phyloP scores from a whole-genome alignment of 768 basidiomycete species.

The Tulasnella sp. region DNA sequence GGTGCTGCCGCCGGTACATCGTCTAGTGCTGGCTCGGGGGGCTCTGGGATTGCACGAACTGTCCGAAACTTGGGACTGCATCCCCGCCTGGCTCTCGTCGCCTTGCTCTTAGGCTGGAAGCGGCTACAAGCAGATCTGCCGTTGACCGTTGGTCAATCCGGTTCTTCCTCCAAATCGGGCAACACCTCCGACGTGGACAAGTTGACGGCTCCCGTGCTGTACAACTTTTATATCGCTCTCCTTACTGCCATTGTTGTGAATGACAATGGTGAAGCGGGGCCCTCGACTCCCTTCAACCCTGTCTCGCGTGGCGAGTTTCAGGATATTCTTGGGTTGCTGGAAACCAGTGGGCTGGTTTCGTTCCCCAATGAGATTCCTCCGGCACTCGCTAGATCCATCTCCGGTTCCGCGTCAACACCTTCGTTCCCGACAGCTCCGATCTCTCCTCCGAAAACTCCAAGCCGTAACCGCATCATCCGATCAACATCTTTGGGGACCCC shows the following conservation, averaged over 20 bases:
- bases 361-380: slow-evolving; percentile 4
- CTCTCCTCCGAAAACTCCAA: slow-evolving; percentile 11
- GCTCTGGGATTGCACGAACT: slow-evolving; percentile 12
- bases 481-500: slow-evolving; percentile 12
- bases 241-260: slow-evolving; percentile 3
- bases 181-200: neutral
- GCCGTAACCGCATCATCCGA: neutral
- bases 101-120: slow-evolving; percentile 19
- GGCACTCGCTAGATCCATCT: slow-evolving; percentile 2
- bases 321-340: slow-evolving; percentile 21
- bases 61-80: slow-evolving; percentile 20
- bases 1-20: neutral
- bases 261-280: neutral
- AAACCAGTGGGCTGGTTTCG: slow-evolving; percentile 20
- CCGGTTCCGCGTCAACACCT: neutral
- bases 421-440: slow-evolving; percentile 6
- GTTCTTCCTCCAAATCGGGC: neutral
- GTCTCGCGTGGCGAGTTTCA: slow-evolving; percentile 23
- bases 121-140: slow-evolving; percentile 14
- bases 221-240: slow-evolving; percentile 12
- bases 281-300: slow-evolving; percentile 17
- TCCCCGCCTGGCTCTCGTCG: slow-evolving; percentile 20
- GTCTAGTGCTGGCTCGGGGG: neutral
- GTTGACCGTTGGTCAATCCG: neutral
- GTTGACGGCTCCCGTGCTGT: slow-evolving; percentile 10